A percentile compares a stretch with the other conserved stretches of the same genome.
Conservation (phyloP, 805 yeast genomes). For the Candida anglica region DNA sequence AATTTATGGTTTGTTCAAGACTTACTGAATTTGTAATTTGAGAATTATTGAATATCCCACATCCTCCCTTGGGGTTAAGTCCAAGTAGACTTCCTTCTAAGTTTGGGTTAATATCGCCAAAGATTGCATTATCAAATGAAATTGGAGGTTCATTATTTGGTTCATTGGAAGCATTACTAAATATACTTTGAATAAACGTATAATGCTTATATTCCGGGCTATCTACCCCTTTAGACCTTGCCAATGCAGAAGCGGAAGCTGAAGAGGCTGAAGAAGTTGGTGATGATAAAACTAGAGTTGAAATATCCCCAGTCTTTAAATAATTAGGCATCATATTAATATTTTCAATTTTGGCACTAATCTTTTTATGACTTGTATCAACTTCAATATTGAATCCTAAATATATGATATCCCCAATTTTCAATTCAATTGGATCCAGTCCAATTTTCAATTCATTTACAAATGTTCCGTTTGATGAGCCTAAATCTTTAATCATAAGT, state of each 20-base stretch:
- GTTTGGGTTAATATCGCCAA: slow-evolving; percentile 52
- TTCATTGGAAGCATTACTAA: slow-evolving; percentile 5
- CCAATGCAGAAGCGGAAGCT: slow-evolving; percentile 4
- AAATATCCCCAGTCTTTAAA: slow-evolving; percentile 10
- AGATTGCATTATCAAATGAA: slow-evolving; percentile 56
- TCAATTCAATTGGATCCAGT: slow-evolving; percentile 57
- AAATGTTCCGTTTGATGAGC: slow-evolving; percentile 93
- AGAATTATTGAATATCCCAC: slow-evolving; percentile 58
- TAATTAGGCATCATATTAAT: slow-evolving; percentile 51
- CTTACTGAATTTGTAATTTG: slow-evolving; percentile 55
- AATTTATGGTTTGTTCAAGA: slow-evolving; percentile 52
- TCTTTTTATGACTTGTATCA: slow-evolving; percentile 72
- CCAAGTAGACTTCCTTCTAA: slow-evolving; percentile 51
- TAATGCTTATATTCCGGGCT: slow-evolving; percentile 30
- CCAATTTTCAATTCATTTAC: slow-evolving; percentile 72
- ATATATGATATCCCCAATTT: slow-evolving; percentile 84
- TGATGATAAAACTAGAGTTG: too few species aligned
- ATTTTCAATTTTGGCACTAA: slow-evolving; percentile 77
- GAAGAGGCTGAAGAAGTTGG: slow-evolving; percentile 1
- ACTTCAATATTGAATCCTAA: slow-evolving; percentile 85
- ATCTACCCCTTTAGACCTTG: slow-evolving; percentile 12
- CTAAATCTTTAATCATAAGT: slow-evolving; percentile 77
- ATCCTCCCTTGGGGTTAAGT: slow-evolving; percentile 40
- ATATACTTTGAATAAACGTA: slow-evolving; percentile 32
- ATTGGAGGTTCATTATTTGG: slow-evolving; percentile 6